These are phyloP conservation scores for Penicillium egyptiacum DNA, from an alignment of 495 filamentous ascomycete species.

Conservation along the genomic window DNA sequence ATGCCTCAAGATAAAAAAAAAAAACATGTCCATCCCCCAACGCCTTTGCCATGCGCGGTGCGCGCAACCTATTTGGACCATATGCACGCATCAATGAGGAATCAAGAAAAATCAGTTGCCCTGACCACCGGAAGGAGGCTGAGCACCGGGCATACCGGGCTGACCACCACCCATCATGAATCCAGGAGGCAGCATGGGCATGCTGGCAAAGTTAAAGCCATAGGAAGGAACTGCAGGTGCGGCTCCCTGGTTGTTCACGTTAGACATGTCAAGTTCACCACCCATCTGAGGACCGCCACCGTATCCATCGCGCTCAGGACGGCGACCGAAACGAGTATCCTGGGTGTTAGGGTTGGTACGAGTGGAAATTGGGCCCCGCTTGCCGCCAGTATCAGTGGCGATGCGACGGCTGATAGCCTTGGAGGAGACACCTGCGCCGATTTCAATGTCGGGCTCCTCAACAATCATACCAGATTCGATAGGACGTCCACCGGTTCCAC, in stretches of 20 bases:
- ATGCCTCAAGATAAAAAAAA: not conserved
- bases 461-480: conserved; percentile 85
- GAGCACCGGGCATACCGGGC: conserved; percentile 31
- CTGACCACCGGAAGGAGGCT: conserved; percentile 52
- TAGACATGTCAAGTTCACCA: conserved; percentile 39
- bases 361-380: conserved; percentile 69
- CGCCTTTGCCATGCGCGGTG: conserved; percentile 8
- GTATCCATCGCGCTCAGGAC: conserved; percentile 33
- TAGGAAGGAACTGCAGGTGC: conserved; percentile 64
- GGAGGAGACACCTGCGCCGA: conserved; percentile 92
- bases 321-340: conserved; percentile 41
- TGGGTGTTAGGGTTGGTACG: conserved; percentile 45
- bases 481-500: conserved; percentile 80
- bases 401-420: conserved; percentile 89
- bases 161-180: conserved; percentile 56
- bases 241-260: conserved; percentile 54
- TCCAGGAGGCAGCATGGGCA: conserved; percentile 68
- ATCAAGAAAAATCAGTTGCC: conserved; percentile 27
- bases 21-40: conserved; percentile 4
- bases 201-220: conserved; percentile 66
- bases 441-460: conserved; percentile 98
- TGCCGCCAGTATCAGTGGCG: conserved; percentile 72
- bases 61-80: conserved; percentile 6
- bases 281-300: conserved; percentile 20
- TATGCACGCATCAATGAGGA: conserved; percentile 7